These are phyloP conservation scores for Prunus davidiana DNA, from an alignment of 306 rosid genomes.

Conservation along the genomic window DNA sequence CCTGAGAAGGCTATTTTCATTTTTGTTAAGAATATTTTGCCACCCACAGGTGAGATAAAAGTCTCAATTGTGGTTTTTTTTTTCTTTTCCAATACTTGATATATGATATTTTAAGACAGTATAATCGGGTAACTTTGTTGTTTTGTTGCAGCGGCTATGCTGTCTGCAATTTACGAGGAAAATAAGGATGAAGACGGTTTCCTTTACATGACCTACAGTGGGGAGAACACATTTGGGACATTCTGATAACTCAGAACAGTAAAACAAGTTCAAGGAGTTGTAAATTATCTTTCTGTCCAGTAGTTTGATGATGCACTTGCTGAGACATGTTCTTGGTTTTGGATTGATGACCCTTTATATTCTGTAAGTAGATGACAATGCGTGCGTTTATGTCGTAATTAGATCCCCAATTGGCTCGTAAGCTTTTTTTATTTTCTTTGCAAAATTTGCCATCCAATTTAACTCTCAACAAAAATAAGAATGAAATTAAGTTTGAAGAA, in stretches of 20 bases:
- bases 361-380: background rate
- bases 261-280: constrained; percentile 1
- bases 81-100: background rate
- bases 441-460: background rate
- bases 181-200: constrained; percentile 65
- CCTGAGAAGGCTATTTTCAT: constrained; percentile 61
- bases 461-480: background rate
- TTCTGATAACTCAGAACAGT: constrained; percentile 26
- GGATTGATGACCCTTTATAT: background rate
- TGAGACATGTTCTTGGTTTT: background rate
- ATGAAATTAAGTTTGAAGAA: background rate
- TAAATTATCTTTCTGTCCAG: constrained; percentile 1
- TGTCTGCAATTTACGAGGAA: constrained; percentile 53
- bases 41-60: constrained; percentile 45
- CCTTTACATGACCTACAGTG: constrained; percentile 58
- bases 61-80: background rate
- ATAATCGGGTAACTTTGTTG: background rate
- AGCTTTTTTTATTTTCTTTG: background rate
- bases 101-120: background rate
- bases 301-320: background rate
- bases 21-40: constrained; percentile 52
- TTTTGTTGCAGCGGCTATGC: constrained; percentile 46
- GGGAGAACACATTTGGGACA: constrained; percentile 55
- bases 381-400: too few relatives aligned
- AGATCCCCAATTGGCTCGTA: background rate